These are phyloP conservation scores for Malassezia psittaci DNA, from an alignment of 1,284 basidiomycete species.

Conservation along the genomic window DNA sequence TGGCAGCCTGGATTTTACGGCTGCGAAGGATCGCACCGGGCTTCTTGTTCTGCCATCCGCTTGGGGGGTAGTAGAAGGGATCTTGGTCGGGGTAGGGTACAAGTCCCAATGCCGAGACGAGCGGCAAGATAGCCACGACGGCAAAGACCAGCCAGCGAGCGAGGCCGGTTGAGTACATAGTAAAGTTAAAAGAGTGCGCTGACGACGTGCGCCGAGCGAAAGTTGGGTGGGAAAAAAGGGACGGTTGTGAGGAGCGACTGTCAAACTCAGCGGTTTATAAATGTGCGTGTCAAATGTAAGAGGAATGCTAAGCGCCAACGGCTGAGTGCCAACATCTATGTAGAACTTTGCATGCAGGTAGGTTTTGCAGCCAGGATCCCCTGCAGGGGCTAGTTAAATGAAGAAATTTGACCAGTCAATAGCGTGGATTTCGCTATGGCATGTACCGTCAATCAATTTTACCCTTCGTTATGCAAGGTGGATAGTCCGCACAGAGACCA, in stretches of 20 bases:
- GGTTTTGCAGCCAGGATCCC: too few relatives aligned
- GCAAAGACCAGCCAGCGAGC: conserved; percentile 15
- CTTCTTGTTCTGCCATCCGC: conserved; percentile 14
- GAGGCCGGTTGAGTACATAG: conserved; percentile 11
- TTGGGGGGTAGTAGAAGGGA: conserved; percentile 18
- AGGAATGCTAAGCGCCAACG: neutral
- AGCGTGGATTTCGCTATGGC: too few relatives aligned
- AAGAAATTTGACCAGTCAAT: too few relatives aligned
- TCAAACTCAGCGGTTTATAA: neutral
- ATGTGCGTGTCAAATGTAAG: neutral
- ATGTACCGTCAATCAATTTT: too few relatives aligned
- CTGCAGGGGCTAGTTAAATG: too few relatives aligned
- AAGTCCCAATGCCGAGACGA: conserved; percentile 1
- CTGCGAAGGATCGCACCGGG: conserved; percentile 27
- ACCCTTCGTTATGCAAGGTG: too few relatives aligned
- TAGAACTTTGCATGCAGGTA: too few relatives aligned
- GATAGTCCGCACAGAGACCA: too few relatives aligned
- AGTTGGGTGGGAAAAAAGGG: neutral
- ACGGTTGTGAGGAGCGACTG: neutral
- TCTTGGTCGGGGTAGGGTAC: conserved; percentile 14
- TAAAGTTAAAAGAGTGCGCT: neutral
- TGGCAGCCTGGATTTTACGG: conserved; percentile 26
- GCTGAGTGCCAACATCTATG: too few relatives aligned
- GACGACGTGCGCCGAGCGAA: conserved; percentile 1
- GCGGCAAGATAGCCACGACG: conserved; percentile 8